Evolutionary conservation across 345 rosid genomes (phyloP), one percentile per base, ranked within the genome.

Genomic region (Lumnitzera racemosa): DNA sequence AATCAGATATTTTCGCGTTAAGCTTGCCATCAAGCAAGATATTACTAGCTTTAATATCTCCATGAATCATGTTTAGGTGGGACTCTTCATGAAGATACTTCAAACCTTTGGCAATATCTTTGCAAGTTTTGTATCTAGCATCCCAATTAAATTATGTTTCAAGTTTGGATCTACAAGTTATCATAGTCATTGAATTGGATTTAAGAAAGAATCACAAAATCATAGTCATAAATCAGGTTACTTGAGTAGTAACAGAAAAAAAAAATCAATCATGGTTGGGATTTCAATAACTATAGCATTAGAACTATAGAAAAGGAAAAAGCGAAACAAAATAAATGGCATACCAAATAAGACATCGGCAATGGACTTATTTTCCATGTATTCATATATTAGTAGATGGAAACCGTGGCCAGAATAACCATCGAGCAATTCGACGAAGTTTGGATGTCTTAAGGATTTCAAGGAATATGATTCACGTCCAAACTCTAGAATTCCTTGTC

Each of bases 21-120:
- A 76, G 72, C 24, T 72, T 68, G 15, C 72, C 76, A 51, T 76
- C 76, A 24, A 76, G 68, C 46, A 76, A 59, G 49, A 75, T 75
- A 16, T 75, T 75, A 24, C 79, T 75, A 0, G 79, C 71, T 52
- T 75, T 75, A 47, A 76, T 71, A 68, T 76, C 80, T n/a, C 80
- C 61, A 31, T 76, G 76, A 67, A 76, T 76, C 62, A 76, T 75
- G 59, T 72, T 76, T 50, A 76, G 80, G 49, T 76, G 73, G 51
- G 72, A 71, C 20, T 76, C 80, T 64, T 76, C 80, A 10, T 76
- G 80, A 56, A 76, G 56, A 61, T 76, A 76, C 10, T 76, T 76
- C 58, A 56, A 27, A n/a, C 58, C 43, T 9, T 4, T 36, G 1
- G 43, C 43, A 36, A 36, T 7, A 36, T 36, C 43, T 5, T 36